These are phyloP conservation scores for Mortierella sp. DNA, from an alignment of 371 early-diverging fungal genomes.

Conservation along the genomic window DNA sequence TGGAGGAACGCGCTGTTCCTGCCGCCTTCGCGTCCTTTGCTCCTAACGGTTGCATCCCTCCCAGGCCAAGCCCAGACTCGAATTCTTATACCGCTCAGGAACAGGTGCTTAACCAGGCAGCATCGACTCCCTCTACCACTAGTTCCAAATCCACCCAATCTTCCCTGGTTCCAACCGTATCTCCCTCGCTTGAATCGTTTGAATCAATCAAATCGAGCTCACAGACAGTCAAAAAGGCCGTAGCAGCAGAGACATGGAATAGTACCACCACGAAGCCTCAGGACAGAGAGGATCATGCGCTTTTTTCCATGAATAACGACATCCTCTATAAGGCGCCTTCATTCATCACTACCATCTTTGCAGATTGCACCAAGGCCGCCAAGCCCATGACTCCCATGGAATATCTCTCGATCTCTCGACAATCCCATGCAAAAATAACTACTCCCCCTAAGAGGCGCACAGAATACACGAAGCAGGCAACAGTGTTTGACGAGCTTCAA, in stretches of 20 bases:
- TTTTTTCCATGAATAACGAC: constrained; percentile 42
- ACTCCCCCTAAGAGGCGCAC: constrained; percentile 20
- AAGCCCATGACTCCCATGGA: constrained; percentile 1
- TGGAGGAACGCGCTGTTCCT: neutral
- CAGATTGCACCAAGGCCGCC: constrained; percentile 7
- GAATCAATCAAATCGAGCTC: neutral
- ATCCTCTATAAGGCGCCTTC: constrained; percentile 44
- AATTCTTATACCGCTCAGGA: neutral
- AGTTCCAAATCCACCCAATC: neutral
- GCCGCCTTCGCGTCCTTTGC: constrained; percentile 5
- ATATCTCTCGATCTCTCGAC: constrained; percentile 21
- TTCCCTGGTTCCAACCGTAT: neutral
- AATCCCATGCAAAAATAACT: constrained; percentile 1
- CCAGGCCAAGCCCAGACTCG: neutral
- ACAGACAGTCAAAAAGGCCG: too few relatives aligned
- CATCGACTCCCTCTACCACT: neutral
- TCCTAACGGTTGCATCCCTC: neutral
- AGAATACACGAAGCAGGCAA: constrained; percentile 40
- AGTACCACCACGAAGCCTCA: neutral
- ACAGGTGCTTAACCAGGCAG: constrained; percentile 3
- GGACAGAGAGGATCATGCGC: constrained; percentile 12
- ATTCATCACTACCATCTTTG: constrained; percentile 14
- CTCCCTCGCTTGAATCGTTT: neutral
- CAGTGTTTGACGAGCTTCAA: constrained; percentile 51
- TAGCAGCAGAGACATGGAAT: neutral